phyloP scores from a whole-genome alignment of 208 protist species.

The Acanthamoeba triangularis region DNA sequence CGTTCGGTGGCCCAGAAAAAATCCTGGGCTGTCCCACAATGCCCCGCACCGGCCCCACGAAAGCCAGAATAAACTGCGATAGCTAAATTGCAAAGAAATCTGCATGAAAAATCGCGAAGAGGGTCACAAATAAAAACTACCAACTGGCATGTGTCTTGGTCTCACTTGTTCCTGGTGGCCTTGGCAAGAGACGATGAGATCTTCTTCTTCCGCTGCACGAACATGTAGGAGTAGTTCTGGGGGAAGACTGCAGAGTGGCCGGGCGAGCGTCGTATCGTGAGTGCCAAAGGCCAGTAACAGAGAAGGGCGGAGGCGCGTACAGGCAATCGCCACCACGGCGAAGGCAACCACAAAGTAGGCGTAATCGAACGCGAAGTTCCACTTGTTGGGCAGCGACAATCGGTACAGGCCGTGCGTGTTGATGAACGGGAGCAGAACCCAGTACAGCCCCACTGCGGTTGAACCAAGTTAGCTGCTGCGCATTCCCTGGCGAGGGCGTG shows the following conservation, averaged over 20 bases:
- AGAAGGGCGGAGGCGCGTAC: neutral
- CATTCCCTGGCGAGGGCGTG: neutral
- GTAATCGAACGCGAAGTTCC: conserved; percentile 57
- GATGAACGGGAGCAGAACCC: neutral
- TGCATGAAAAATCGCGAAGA: no score
- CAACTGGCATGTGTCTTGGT: no score
- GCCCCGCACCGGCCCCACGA: no score
- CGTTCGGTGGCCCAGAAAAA: no score
- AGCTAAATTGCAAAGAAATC: no score
- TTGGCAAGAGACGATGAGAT: neutral
- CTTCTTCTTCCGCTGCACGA: conserved; percentile 25
- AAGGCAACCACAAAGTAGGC: conserved; percentile 15
- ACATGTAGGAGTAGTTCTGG: conserved; percentile 64
- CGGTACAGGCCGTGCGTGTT: neutral
- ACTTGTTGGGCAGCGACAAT: conserved; percentile 26
- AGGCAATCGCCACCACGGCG: neutral
- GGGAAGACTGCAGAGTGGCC: conserved; percentile 12
- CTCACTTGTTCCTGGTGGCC: no score
- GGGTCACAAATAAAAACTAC: no score
- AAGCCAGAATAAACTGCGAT: no score
- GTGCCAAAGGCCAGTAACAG: neutral
- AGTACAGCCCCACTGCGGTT: conserved; percentile 3
- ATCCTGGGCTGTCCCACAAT: no score
- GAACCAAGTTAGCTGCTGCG: neutral
- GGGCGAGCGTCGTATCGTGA: no score